These are phyloP conservation scores for Neofusicoccum ribis DNA, from an alignment of 2,329 filamentous ascomycete genomes.

Conservation along the genomic window DNA sequence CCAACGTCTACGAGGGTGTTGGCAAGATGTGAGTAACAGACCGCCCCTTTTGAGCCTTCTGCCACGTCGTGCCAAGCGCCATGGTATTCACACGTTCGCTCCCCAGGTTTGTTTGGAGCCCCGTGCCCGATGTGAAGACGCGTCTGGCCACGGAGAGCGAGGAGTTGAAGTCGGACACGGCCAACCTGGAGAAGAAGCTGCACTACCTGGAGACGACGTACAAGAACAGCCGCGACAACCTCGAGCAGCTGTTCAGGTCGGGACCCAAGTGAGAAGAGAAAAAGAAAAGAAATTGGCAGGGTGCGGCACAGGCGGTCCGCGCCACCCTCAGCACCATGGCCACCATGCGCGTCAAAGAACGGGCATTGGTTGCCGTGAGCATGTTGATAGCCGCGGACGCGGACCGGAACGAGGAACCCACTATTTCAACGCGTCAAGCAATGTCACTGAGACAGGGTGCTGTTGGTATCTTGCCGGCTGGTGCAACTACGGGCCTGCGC, in stretches of 20 bases:
- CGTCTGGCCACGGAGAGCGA: conserved; percentile 75
- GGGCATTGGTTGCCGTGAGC: not conserved
- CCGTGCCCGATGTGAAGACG: conserved; percentile 69
- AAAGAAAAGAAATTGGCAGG: conserved; percentile 23
- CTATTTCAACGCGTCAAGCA: not conserved
- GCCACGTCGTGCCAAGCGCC: not conserved
- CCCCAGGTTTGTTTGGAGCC: conserved; percentile 83
- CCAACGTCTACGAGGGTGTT: conserved; percentile 88
- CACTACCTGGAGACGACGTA: conserved; percentile 93
- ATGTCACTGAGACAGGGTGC: not conserved
- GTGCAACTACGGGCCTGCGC: not conserved
- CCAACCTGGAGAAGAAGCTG: conserved; percentile 81
- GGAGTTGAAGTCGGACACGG: conserved; percentile 74
- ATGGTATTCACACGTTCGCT: not conserved
- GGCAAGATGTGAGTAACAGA: conserved; percentile 79
- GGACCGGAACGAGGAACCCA: not conserved
- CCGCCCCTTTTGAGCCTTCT: not conserved
- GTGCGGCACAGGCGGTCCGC: conserved; percentile 25
- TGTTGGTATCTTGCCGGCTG: not conserved
- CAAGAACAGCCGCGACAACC: conserved; percentile 88
- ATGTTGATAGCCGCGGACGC: not conserved
- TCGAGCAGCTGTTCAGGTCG: conserved; percentile 78
- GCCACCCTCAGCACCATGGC: conserved; percentile 32
- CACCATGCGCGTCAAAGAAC: conserved; percentile 30
- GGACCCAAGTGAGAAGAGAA: conserved; percentile 24